Evolutionary conservation across 2,329 filamentous ascomycete species (phyloP).

Genomic region (Myriangium duriaei): DNA sequence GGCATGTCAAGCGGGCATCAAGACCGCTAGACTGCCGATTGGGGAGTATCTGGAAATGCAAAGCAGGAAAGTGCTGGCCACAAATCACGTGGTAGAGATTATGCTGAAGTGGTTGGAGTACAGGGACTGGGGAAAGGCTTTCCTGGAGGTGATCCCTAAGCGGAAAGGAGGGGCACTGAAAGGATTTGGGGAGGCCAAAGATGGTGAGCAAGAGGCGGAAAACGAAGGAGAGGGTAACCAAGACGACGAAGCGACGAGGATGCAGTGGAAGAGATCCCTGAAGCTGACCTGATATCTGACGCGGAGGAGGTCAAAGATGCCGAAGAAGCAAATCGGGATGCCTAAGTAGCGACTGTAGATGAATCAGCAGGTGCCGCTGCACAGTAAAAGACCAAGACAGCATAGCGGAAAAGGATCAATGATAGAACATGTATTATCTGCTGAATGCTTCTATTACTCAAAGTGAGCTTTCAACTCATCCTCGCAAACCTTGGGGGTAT

Average conservation of each 20-base stretch:
- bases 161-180: conserved; percentile 70
- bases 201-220: conserved; percentile 10
- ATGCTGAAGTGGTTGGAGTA: conserved; percentile 88
- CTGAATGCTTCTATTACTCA: too few relatives aligned
- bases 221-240: conserved; percentile 10
- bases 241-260: conserved; percentile 10
- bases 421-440: too few relatives aligned
- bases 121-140: conserved; percentile 84
- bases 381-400: too few relatives aligned
- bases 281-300: conserved; percentile 5
- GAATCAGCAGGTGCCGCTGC: too few relatives aligned
- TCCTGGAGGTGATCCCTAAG: conserved; percentile 77
- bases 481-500: too few relatives aligned
- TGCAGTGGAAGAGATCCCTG: too few relatives aligned
- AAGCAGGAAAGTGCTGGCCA: conserved; percentile 73
- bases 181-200: conserved; percentile 12
- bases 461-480: too few relatives aligned
- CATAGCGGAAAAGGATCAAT: too few relatives aligned
- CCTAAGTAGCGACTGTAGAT: too few relatives aligned
- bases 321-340: not conserved
- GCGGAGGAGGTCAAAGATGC: conserved; percentile 1
- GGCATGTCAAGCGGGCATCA: conserved; percentile 61
- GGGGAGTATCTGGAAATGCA: conserved; percentile 91
- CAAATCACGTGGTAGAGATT: conserved; percentile 94
- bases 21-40: conserved; percentile 84